Evolutionary conservation across 106 monocot genomes (phyloP).

Genomic region (Apostasia ramifera): DNA sequence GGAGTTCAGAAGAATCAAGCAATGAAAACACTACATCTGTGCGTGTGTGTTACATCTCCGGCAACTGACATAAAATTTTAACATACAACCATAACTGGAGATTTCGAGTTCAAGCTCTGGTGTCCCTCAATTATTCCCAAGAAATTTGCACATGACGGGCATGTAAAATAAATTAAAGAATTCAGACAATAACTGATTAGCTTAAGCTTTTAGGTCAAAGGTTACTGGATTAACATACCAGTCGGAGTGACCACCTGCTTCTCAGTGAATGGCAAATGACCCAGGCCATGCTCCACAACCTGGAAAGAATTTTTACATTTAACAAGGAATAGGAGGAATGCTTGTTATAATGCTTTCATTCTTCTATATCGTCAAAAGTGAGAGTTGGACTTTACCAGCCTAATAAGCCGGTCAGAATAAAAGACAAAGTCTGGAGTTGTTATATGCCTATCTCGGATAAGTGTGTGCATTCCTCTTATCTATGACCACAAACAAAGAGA

Average conservation of each 20-base stretch:
- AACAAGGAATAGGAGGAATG: no score
- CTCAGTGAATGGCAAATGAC: slow-evolving; percentile 95
- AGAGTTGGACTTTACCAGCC: slow-evolving; percentile 52
- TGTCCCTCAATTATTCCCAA: neutral
- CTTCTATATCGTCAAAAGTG: neutral
- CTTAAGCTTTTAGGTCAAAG: no score
- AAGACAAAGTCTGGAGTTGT: slow-evolving; percentile 99
- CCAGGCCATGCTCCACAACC: slow-evolving; percentile 98
- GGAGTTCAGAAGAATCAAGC: no score
- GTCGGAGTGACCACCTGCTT: slow-evolving; percentile 90
- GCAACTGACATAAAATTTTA: no score
- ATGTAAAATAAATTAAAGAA: no score
- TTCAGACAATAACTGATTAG: no score
- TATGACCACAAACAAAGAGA: slow-evolving; percentile 22
- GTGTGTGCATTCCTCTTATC: slow-evolving; percentile 99
- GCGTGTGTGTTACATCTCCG: no score
- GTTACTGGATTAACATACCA: slow-evolving; percentile 22
- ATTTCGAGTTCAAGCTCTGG: no score
- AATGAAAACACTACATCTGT: no score
- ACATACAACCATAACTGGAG: no score
- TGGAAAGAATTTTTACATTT: slow-evolving; percentile 1
- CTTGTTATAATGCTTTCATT: no score
- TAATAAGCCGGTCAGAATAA: slow-evolving; percentile 96
- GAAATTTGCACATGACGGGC: no score
- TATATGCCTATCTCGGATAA: slow-evolving; percentile 88